Percentiles rank a stretch among this genome's conserved stretches.
These are phyloP conservation scores for Ceratobasidium sp. DNA, from an alignment of 1,284 basidiomycete genomes.

Conservation along the genomic window DNA sequence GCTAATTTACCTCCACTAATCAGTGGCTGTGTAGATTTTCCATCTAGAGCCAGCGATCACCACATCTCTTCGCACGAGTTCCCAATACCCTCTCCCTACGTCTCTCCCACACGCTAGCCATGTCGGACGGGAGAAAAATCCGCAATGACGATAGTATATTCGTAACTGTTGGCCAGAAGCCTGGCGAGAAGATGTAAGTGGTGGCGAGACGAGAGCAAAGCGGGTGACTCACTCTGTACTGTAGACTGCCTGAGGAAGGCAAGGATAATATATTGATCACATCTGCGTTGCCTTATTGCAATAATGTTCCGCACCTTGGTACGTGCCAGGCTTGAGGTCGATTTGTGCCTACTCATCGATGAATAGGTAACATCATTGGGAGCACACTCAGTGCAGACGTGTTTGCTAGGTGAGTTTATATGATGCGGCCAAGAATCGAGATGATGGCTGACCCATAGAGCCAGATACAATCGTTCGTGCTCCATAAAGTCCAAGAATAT, in stretches of 20 bases:
- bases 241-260: constrained; percentile 85
- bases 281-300: constrained; percentile 97
- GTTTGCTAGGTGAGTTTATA: constrained; percentile 80
- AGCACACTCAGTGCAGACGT: constrained; percentile 96
- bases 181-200: constrained; percentile 40
- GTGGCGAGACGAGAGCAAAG: not conserved
- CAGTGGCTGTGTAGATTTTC: constrained; percentile 28
- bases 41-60: constrained; percentile 17
- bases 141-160: constrained; percentile 43
- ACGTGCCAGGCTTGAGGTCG: constrained; percentile 2
- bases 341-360: constrained; percentile 16
- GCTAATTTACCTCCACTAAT: not conserved
- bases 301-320: constrained; percentile 98
- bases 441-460: not conserved
- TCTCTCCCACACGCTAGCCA: not conserved
- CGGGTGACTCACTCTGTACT: constrained; percentile 26
- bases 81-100: not conserved
- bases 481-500: not conserved
- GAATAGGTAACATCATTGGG: constrained; percentile 93
- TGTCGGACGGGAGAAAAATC: constrained; percentile 34
- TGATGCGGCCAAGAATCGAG: not conserved
- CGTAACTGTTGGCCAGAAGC: constrained; percentile 45
- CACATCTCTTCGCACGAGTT: constrained; percentile 21
- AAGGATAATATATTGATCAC: constrained; percentile 91
- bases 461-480: constrained; percentile 72